Evolutionary conservation across 164 flowering plant species (phyloP), one percentile per base, ranked within the genome.

Genomic region (Malania oleifera): DNA sequence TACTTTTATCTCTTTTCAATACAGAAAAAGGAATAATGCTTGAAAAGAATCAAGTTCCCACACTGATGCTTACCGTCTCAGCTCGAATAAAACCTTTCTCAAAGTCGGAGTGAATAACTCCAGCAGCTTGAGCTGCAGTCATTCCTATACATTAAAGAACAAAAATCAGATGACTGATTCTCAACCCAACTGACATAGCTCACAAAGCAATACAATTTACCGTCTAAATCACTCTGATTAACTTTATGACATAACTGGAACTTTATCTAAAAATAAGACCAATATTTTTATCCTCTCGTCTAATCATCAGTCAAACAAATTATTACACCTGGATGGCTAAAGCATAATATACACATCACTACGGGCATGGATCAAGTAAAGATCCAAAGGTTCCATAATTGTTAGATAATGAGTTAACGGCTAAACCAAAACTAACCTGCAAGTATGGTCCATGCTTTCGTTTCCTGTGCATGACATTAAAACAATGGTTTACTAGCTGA

Each of bases 81-180:
- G 97, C 97, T 70, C 96, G 81, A 69, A 95, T 95, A 73, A 95
- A 91, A 64, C 97, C 97, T 66, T 83, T 88, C 79, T 91, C 99
- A 63, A 95, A 95, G 76, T 91, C 97, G 0, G 99, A 88, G 75
- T 95, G 99, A 66, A 95, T 90, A 57, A 90, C 93, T 47, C 96
- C 99, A 68, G 97, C 99, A 60, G 99, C 99, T 80, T 95, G 96
- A 63, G 96, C 96, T 45, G 99, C 99, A 58, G 96, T 88, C 97
- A 87, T 95, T 70, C 99, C 99, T 91, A 54, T 44, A 64, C 23
- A 11, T 57, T 41, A 35, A 26, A 59, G 53, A 40, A 31, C n/a
- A n/a, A n/a, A n/a, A n/a, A n/a, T n/a, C n/a, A n/a, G n/a, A n/a
- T n/a, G n/a, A n/a, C n/a, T n/a, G n/a, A n/a, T n/a, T n/a, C n/a